Conservation (phyloP, 2,329 filamentous ascomycete species). For the Emydomyces testavorans region DNA sequence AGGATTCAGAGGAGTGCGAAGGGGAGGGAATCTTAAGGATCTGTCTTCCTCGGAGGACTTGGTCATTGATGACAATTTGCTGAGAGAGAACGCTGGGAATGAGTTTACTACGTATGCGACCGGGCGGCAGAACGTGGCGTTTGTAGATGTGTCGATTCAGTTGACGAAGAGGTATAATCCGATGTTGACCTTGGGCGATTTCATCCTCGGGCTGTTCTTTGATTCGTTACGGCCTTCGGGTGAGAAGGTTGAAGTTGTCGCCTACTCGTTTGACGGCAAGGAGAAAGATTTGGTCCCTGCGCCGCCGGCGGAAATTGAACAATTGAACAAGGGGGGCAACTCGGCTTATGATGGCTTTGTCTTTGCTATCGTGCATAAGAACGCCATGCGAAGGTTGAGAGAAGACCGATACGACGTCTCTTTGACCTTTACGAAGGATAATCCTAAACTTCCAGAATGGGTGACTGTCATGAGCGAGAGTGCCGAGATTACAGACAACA, state of each 20-base stretch:
- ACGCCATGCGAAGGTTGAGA: slow-evolving; percentile 75
- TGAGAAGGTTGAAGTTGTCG: slow-evolving; percentile 63
- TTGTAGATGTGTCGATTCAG: slow-evolving; percentile 71
- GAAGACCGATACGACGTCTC: slow-evolving; percentile 92
- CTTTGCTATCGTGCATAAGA: slow-evolving; percentile 92
- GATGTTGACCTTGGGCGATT: slow-evolving; percentile 54
- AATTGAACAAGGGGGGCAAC: slow-evolving; percentile 45
- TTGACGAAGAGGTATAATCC: slow-evolving; percentile 84
- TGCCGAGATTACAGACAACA: slow-evolving; percentile 77
- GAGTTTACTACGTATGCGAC: slow-evolving; percentile 83
- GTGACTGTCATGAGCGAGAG: slow-evolving; percentile 93
- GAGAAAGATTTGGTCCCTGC: slow-evolving; percentile 66
- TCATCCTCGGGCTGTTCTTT: slow-evolving; percentile 60
- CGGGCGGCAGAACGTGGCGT: slow-evolving; percentile 84
- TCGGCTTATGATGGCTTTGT: slow-evolving; percentile 79
- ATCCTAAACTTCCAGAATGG: slow-evolving; percentile 80
- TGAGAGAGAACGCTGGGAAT: slow-evolving; percentile 79
- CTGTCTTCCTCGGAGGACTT: slow-evolving; percentile 9
- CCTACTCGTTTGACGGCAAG: slow-evolving; percentile 86
- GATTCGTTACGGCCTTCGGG: slow-evolving; percentile 59
- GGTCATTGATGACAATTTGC: slow-evolving; percentile 34
- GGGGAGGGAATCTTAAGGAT: slow-evolving; percentile 35
- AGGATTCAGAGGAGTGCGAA: slow-evolving; percentile 56
- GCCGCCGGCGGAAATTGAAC: slow-evolving; percentile 48
- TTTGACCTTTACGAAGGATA: slow-evolving; percentile 85